phyloP scores from a whole-genome alignment of 768 basidiomycete species.

The Cyathus striatus region DNA sequence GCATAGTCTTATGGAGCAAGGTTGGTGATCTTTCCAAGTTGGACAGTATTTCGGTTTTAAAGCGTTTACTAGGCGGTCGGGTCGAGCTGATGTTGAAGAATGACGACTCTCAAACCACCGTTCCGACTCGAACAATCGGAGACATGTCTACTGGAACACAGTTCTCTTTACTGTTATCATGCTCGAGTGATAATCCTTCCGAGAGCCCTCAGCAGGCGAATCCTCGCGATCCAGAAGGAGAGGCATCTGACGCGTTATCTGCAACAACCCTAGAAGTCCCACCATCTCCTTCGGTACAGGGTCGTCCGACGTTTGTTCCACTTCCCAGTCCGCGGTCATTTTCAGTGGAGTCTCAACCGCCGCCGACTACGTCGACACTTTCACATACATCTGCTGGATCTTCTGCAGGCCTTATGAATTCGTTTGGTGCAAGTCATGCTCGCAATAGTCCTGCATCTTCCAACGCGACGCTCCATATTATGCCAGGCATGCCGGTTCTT shows the following conservation, averaged over 20 bases:
- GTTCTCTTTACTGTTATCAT: conserved; percentile 7
- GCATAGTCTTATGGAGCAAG: conserved; percentile 60
- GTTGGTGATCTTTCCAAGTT: conserved; percentile 12
- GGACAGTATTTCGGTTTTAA: conserved; percentile 1
- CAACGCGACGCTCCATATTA: conserved; percentile 33
- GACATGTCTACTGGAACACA: conserved; percentile 35
- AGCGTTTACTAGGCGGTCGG: conserved; percentile 37
- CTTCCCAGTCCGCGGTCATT: conserved; percentile 30
- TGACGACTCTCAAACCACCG: conserved; percentile 23
- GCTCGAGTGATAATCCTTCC: conserved; percentile 1
- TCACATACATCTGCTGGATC: conserved; percentile 18
- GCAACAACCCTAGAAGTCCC: neutral
- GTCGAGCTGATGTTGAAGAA: conserved; percentile 51
- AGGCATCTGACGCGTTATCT: conserved; percentile 4
- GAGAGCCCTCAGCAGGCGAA: neutral
- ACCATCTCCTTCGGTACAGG: neutral
- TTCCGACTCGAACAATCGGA: conserved; percentile 33
- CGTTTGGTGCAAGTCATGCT: conserved; percentile 31
- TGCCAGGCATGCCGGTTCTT: conserved; percentile 56
- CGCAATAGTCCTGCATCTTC: conserved; percentile 34
- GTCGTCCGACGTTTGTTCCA: conserved; percentile 33
- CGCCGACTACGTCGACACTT: conserved; percentile 13
- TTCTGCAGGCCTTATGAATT: conserved; percentile 23
- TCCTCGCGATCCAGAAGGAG: conserved; percentile 1
- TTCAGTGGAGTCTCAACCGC: conserved; percentile 16